Evolutionary conservation across 2,329 filamentous ascomycete species (phyloP), one percentile per base, ranked within the genome.

Genomic region (Ustulina deusta): DNA sequence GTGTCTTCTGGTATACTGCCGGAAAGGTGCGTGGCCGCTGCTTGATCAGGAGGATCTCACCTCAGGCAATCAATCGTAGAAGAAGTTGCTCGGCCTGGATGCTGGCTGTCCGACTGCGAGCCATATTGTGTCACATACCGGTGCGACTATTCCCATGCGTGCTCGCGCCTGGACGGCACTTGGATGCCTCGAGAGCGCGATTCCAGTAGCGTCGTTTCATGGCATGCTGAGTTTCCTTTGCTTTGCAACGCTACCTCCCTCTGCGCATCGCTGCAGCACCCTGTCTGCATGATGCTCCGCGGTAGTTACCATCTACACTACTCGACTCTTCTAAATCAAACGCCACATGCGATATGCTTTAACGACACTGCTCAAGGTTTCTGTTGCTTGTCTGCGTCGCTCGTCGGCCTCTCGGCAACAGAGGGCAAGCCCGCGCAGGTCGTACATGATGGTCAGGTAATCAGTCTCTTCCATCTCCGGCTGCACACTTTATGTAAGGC

Each of bases 281-380:
- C 42, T 49, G 54, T 58, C 44, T 61, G 65, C 65, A 67, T 51
- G 22, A n/a, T 61, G 51, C 51, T 48, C 9, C 40, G 27, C 57
- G n/a, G 61, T 55, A 29, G 46, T 54, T 57, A 65, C 36, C 46
- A 49, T 48, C 54, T 25, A 11, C 29, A 22, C 22, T 49, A 6
- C 22, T 40, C 44, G 29, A 55, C 32, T 62, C 32, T 51, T n/a
- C 40, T 38, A 20, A 40, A 27, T 48, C 15, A 20, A n/a, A 40
- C 36, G 22, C 59, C 36, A 44, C 49, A 17, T 52, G 11, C 25
- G 20, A 27, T 44, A 55, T 34, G 13, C n/a, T 32, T 17, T 56
- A 44, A 44, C 49, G 34, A 11, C 32, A 36, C 22, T 22, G 20
- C n/a, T 3, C 6, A 51, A 34, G 42, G 13, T 58, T 42, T 55